Conservation (phyloP, 106 monocot genomes). For the Dendrobium nobile region DNA sequence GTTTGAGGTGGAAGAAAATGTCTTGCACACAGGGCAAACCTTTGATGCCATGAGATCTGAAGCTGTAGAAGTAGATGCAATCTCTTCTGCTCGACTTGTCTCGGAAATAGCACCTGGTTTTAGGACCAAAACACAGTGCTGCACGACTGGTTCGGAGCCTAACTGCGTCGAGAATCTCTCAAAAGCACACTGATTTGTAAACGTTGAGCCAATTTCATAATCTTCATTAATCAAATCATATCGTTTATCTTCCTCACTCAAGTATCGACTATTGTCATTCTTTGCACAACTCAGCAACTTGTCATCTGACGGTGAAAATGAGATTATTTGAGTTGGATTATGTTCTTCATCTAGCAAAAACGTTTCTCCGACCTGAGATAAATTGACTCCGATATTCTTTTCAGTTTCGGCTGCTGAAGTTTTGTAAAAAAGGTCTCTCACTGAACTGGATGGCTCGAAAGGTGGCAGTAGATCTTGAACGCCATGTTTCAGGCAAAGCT, state of each 20-base stretch:
- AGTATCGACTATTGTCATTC: not conserved
- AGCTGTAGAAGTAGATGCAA: slow-evolving; percentile 30
- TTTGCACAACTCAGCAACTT: not conserved
- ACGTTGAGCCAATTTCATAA: not conserved
- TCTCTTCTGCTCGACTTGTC: slow-evolving; percentile 20
- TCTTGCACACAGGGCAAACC: slow-evolving; percentile 71
- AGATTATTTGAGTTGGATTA: not conserved
- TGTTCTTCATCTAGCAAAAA: not conserved
- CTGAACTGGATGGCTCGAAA: slow-evolving; percentile 66
- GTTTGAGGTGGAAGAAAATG: slow-evolving; percentile 65
- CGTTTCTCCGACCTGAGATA: not conserved
- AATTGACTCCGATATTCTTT: not conserved
- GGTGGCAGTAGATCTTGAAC: slow-evolving; percentile 60
- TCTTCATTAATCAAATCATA: not conserved
- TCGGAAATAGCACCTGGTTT: slow-evolving; percentile 1
- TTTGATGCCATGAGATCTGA: slow-evolving; percentile 70
- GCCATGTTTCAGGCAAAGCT: slow-evolving; percentile 66
- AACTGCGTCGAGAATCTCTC: not conserved
- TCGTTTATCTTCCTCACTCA: not conserved
- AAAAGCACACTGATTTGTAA: not conserved
- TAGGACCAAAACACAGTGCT: slow-evolving; percentile 41
- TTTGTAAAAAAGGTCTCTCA: slow-evolving; percentile 20
- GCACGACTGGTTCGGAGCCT: slow-evolving; percentile 11
- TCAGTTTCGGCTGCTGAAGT: not conserved
- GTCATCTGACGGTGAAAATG: not conserved